phyloP scores from a whole-genome alignment of 305 asterid genomes.

The Fraxinus dipetala region DNA sequence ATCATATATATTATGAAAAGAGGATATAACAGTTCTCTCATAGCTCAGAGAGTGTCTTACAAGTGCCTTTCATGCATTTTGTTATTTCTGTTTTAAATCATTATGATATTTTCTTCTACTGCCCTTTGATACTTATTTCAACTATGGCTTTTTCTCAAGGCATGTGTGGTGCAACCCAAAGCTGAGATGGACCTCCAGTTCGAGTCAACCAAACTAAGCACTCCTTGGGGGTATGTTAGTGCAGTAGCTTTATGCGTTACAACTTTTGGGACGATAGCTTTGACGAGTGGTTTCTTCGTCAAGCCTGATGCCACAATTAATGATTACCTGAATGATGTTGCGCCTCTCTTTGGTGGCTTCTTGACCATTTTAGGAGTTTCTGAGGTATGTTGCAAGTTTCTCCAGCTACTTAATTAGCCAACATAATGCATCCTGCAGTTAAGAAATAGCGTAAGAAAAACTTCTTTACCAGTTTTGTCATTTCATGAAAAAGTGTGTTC shows the following conservation, averaged over 20 bases:
- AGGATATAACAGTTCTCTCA: background rate
- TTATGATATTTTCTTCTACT: background rate
- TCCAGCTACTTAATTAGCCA: background rate
- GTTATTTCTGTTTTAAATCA: background rate
- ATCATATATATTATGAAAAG: background rate
- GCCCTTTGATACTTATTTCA: background rate
- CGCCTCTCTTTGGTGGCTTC: constrained; percentile 85
- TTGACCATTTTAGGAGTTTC: constrained; percentile 79
- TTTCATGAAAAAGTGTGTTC: background rate
- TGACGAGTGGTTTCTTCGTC: constrained; percentile 79
- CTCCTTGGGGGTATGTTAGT: constrained; percentile 77
- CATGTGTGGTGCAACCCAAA: constrained; percentile 91
- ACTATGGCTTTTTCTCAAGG: constrained; percentile 40
- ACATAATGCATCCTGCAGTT: background rate
- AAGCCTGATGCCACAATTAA: constrained; percentile 75
- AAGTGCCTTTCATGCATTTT: constrained; percentile 6
- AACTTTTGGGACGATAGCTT: constrained; percentile 79
- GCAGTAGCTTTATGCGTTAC: constrained; percentile 62
- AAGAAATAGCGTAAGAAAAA: background rate
- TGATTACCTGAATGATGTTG: constrained; percentile 62
- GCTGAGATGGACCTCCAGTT: constrained; percentile 83
- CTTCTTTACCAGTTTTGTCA: background rate
- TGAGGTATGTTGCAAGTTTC: constrained; percentile 48
- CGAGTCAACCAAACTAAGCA: constrained; percentile 62
- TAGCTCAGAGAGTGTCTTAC: background rate